Conservation (phyloP, 306 rosid genomes). For the Vigna hirtella region DNA sequence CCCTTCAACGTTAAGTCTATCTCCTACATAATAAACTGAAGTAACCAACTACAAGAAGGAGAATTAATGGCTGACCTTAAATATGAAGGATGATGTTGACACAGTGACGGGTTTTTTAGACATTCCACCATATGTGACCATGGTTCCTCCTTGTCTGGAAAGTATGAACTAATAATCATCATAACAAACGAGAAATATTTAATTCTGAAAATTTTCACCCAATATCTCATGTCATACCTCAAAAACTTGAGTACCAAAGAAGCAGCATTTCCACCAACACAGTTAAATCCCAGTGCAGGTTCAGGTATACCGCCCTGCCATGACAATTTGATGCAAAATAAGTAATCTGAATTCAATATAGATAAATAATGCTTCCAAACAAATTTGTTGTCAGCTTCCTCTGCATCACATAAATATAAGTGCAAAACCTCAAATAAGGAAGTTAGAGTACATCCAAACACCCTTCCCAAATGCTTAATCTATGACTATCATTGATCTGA, state of each 20-base stretch:
- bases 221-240: constrained; percentile 60
- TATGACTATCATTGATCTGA: constrained; percentile 30
- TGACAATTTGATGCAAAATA: constrained; percentile 42
- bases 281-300: constrained; percentile 88
- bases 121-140: constrained; percentile 99
- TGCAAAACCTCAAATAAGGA: constrained; percentile 15
- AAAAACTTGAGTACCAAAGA: constrained; percentile 86
- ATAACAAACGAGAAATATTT: constrained; percentile 19
- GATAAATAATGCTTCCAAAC: constrained; percentile 18
- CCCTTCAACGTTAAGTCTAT: too few relatives aligned
- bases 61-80: constrained; percentile 65
- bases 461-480: constrained; percentile 27
- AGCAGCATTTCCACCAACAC: constrained; percentile 95
- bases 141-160: constrained; percentile 77
- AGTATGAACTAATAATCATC: constrained; percentile 21
- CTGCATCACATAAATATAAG: constrained; percentile 1
- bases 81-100: constrained; percentile 89
- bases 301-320: constrained; percentile 74
- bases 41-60: constrained; percentile 15
- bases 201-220: constrained; percentile 4
- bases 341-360: constrained; percentile 28
- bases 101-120: constrained; percentile 83
- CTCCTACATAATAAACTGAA: background rate
- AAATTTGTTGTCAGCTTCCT: background rate
- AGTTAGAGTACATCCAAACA: constrained; percentile 21